A percentile compares a stretch with the other conserved stretches of the same genome.
phyloP scores from a whole-genome alignment of 345 rosid genomes.

The Dipteronia dyeriana region DNA sequence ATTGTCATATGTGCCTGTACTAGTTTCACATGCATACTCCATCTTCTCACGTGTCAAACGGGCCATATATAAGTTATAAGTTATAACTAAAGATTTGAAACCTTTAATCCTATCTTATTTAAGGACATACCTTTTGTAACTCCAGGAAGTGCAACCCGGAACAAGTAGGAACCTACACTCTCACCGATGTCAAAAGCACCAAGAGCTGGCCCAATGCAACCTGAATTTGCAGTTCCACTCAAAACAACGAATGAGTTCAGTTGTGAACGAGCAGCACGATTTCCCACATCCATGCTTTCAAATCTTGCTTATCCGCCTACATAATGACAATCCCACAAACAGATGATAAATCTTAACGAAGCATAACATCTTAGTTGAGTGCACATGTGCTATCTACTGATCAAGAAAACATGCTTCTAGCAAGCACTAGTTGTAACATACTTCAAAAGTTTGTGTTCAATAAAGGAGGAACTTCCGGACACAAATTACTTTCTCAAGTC shows the following conservation, averaged over 20 bases:
- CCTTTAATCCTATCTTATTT: not conserved
- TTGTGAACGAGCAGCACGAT: conserved; percentile 10
- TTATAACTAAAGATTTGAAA: conserved; percentile 7
- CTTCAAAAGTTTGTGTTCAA: not conserved
- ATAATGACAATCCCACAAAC: not conserved
- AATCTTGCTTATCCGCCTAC: not conserved
- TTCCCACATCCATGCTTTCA: conserved; percentile 28
- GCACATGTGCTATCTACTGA: not conserved
- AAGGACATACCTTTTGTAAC: conserved; percentile 30
- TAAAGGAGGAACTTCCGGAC: not conserved
- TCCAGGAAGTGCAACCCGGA: conserved; percentile 73
- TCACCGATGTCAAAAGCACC: conserved; percentile 71
- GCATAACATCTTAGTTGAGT: not conserved
- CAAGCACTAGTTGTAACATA: conserved; percentile 1
- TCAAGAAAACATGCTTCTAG: not conserved
- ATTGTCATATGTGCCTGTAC: no score
- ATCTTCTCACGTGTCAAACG: not conserved
- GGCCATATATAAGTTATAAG: not conserved
- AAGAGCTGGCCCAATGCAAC: conserved; percentile 48
- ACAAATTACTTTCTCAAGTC: not conserved
- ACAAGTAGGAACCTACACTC: conserved; percentile 60
- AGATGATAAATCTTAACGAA: not conserved
- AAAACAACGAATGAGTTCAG: conserved; percentile 34
- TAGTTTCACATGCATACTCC: not conserved
- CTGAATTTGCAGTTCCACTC: conserved; percentile 65